These are phyloP conservation scores for Mallotus repandus DNA, from an alignment of 441 rosid genomes.

Conservation along the genomic window DNA sequence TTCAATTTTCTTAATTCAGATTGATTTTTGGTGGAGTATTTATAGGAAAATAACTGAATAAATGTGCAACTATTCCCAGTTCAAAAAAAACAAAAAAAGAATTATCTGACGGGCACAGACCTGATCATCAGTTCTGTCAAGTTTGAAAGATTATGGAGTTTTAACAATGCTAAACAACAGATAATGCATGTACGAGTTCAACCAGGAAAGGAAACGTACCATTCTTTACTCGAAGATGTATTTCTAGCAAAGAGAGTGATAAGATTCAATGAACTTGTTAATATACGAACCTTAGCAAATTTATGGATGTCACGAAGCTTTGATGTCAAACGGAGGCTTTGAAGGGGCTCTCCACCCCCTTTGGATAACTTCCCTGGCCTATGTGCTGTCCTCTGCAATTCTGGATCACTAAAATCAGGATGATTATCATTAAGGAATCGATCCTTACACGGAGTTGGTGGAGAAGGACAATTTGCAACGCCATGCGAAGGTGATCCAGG, in stretches of 20 bases:
- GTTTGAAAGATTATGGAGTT: neutral
- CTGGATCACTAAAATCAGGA: constrained; percentile 65
- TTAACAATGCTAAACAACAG: neutral
- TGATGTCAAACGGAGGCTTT: constrained; percentile 76
- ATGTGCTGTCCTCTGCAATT: constrained; percentile 56
- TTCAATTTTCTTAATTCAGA: neutral
- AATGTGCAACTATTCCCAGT: neutral
- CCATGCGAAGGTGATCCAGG: constrained; percentile 69
- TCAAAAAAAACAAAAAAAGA: no score
- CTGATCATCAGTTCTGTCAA: neutral
- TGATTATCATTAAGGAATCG: constrained; percentile 45
- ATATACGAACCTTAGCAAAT: constrained; percentile 74
- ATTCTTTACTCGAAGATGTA: neutral
- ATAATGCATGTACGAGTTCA: neutral
- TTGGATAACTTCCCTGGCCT: constrained; percentile 61
- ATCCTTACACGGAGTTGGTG: constrained; percentile 66
- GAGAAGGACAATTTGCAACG: constrained; percentile 45
- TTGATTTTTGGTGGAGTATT: neutral
- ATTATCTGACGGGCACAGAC: neutral
- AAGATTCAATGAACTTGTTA: constrained; percentile 13
- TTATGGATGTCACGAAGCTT: constrained; percentile 97
- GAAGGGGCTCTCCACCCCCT: constrained; percentile 67
- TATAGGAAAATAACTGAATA: neutral
- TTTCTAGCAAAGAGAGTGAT: constrained; percentile 1
- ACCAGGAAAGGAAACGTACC: neutral